Percentiles rank a stretch among this genome's conserved stretches.
Evolutionary conservation across 768 basidiomycete species (phyloP).

Genomic region (Rhizopogon salebrosus): DNA sequence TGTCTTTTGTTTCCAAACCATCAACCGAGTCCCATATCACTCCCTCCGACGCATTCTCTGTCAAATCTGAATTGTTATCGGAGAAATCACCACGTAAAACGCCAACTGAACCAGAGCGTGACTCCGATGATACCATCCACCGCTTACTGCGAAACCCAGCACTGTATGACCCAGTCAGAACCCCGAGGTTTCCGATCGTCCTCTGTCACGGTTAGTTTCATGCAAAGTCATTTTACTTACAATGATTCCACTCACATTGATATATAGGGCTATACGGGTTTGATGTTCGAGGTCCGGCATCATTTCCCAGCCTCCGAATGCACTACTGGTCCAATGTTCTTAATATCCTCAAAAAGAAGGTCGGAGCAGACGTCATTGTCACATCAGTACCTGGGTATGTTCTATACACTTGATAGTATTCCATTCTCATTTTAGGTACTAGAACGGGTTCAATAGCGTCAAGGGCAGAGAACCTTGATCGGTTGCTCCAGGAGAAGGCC

Average conservation of each 20-base stretch:
- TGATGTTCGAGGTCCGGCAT: conserved; percentile 78
- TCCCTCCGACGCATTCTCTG: neutral
- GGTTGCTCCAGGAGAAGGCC: conserved; percentile 59
- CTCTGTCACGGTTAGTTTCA: conserved; percentile 85
- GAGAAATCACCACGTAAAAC: neutral
- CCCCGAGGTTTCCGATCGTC: conserved; percentile 85
- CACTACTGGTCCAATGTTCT: conserved; percentile 95
- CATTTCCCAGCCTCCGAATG: conserved; percentile 78
- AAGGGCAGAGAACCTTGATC: conserved; percentile 72
- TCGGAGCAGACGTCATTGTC: conserved; percentile 94
- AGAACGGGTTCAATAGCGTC: conserved; percentile 89
- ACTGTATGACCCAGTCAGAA: conserved; percentile 71
- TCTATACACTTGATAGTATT: conserved; percentile 1
- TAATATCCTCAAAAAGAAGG: conserved; percentile 66
- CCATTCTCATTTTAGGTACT: neutral
- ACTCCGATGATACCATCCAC: conserved; percentile 49
- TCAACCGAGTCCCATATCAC: neutral
- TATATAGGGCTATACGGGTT: conserved; percentile 86
- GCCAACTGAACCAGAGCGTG: conserved; percentile 15
- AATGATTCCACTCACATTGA: neutral
- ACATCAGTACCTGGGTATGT: conserved; percentile 88
- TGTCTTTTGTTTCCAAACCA: neutral
- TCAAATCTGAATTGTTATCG: neutral
- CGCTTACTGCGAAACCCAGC: conserved; percentile 71
- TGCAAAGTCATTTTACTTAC: neutral